A percentile compares a stretch with the other conserved stretches of the same genome.
Evolutionary conservation across 352 stramenopile genomes (phyloP).

Genomic region (Pythium myriotylum): DNA sequence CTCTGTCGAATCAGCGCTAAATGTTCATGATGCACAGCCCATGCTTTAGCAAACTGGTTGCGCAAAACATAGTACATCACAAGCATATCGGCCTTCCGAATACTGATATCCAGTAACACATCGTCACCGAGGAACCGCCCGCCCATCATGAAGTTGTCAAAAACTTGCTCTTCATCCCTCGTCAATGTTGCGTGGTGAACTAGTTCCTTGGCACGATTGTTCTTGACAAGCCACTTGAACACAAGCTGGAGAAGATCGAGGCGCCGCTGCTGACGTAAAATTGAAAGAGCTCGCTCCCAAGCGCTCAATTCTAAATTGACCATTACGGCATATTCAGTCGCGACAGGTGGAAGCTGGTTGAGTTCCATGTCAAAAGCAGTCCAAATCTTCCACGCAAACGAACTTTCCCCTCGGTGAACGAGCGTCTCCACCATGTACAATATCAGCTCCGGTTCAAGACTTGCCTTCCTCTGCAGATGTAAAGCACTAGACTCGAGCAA

Average conservation of each 20-base stretch:
- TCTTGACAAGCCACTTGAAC: conserved; percentile 76
- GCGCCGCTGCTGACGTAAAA: conserved; percentile 61
- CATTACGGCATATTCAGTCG: conserved; percentile 74
- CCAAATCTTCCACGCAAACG: conserved; percentile 87
- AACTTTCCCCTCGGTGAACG: conserved; percentile 70
- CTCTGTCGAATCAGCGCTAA: conserved; percentile 67
- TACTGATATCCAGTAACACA: conserved; percentile 67
- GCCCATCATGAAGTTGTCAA: conserved; percentile 75
- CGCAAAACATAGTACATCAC: conserved; percentile 86
- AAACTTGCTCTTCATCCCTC: conserved; percentile 51
- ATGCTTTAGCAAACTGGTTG: conserved; percentile 72
- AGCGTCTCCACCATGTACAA: conserved; percentile 79
- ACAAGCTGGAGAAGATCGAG: conserved; percentile 62
- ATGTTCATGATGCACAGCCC: conserved; percentile 77
- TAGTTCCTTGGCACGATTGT: conserved; percentile 71
- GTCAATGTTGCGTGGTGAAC: conserved; percentile 65
- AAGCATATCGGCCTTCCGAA: conserved; percentile 72
- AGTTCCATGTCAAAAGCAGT: conserved; percentile 76
- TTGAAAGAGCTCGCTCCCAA: conserved; percentile 71
- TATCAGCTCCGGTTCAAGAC: conserved; percentile 70
- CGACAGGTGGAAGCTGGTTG: conserved; percentile 39
- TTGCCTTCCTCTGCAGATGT: conserved; percentile 76
- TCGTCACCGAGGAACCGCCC: conserved; percentile 50
- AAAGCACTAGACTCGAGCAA: conserved; percentile 75
- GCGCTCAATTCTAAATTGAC: conserved; percentile 75